A percentile compares a stretch with the other conserved stretches of the same genome.
Evolutionary conservation across 2,329 filamentous ascomycete species (phyloP).

Genomic region (Tympanopsis confertula): DNA sequence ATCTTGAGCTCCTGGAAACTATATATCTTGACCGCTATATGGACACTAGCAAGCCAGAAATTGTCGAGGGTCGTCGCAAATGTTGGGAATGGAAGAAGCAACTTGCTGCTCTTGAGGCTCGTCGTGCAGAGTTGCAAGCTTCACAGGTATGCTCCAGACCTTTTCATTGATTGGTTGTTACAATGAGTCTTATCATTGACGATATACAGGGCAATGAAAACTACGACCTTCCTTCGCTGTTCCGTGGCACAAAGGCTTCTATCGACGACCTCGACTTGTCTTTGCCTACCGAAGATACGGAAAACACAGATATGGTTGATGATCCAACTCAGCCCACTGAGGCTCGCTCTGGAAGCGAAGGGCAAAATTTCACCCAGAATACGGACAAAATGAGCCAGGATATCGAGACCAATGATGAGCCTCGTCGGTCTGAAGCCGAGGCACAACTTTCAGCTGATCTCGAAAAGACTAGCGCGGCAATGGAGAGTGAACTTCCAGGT

Average conservation of each 20-base stretch:
- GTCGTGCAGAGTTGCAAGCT: background rate
- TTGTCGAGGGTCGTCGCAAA: background rate
- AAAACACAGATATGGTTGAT: too few relatives aligned
- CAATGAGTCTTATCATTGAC: background rate
- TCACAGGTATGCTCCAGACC: background rate
- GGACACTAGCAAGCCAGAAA: background rate
- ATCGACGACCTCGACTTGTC: too few relatives aligned
- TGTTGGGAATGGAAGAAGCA: background rate
- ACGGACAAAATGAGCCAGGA: background rate
- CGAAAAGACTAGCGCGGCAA: too few relatives aligned
- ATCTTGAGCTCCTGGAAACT: slow-evolving; percentile 60
- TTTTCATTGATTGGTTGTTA: background rate
- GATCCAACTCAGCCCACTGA: too few relatives aligned
- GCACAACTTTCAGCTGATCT: background rate
- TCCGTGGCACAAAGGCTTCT: background rate
- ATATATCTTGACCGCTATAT: slow-evolving; percentile 65
- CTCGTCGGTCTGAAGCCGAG: too few relatives aligned
- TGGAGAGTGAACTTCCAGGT: too few relatives aligned
- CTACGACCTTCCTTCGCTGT: background rate
- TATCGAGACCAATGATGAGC: background rate
- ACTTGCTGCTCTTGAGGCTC: background rate
- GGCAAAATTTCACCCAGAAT: too few relatives aligned
- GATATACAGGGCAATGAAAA: background rate
- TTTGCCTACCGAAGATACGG: too few relatives aligned
- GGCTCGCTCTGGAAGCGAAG: too few relatives aligned